Evolutionary conservation across 2,329 filamentous ascomycete genomes (phyloP), one percentile per base, ranked within the genome.

Genomic region (Exutisphaerella laricina): DNA sequence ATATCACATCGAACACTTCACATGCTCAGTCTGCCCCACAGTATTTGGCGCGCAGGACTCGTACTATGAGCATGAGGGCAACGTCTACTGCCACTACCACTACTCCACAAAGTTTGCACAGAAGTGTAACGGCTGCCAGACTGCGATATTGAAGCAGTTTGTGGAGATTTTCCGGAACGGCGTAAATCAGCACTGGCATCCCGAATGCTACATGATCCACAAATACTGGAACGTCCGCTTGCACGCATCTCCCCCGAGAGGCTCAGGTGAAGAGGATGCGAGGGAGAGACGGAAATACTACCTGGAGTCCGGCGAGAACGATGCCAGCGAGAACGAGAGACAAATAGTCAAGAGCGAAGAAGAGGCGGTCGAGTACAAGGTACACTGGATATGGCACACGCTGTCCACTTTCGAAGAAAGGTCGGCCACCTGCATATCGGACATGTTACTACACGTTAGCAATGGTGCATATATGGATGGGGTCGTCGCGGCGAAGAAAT

Each of bases 161-260:
- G 92, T 98, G 48, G 92, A 98, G 66, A 97, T 98, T 49, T 98
- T 89, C 68, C 84, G 92, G 56, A 97, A 97, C 66, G 90, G 90
- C 2, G 86, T 95, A 63, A 96, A 97, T 62, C 92, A 98, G 61
- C 92, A 98, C 64, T 98, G 92, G 92, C 92, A 98, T 63, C 92
- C 92, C 2, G 92, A 98, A 67, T 98, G 92, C 67, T 98, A 98
- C 68, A 98, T 98, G 92, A 98, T 98, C 50, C 92, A 98, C 70
- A 98, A 98, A 61, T 98, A 97, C 67, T 98, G 92, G 92, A 98
- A 97, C 62, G 92, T 98, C 46, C 82, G 92, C 39, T 73, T 98
- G 26, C 68, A 71, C 48, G 58, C 60, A 3, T 43, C 57, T n/a
- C 51, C 58, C 6, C 65, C 67, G 4, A 65, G 66, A 10, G 66